Conservation (phyloP, 2,329 filamentous ascomycete genomes). For the Aspergillus spinulosporus region DNA sequence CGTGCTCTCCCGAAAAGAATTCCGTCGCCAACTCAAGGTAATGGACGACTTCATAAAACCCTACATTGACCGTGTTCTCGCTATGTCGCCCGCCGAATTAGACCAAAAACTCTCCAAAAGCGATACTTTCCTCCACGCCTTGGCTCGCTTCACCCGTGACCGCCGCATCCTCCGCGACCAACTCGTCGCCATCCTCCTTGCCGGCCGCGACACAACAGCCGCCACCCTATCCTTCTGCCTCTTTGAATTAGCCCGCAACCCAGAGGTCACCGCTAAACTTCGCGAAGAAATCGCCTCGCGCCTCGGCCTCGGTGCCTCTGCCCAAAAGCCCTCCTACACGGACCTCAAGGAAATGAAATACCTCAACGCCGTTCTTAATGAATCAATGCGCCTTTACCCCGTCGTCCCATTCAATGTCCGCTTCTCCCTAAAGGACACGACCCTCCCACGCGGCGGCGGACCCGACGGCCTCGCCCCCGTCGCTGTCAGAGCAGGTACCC, state of each 20-base stretch:
- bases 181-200: conserved; percentile 78
- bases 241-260: conserved; percentile 76
- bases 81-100: conserved; percentile 69
- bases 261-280: conserved; percentile 65
- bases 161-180: conserved; percentile 73
- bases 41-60: conserved; percentile 75
- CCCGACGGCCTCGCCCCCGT: conserved; percentile 48
- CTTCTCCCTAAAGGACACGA: conserved; percentile 69
- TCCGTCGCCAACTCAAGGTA: conserved; percentile 63
- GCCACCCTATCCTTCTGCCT: conserved; percentile 76
- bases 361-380: conserved; percentile 68
- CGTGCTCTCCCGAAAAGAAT: conserved; percentile 65
- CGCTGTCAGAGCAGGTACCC: conserved; percentile 50
- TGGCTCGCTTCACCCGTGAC: conserved; percentile 74
- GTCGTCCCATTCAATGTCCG: conserved; percentile 78
- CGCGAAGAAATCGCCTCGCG: conserved; percentile 68
- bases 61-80: conserved; percentile 74
- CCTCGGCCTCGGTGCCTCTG: conserved; percentile 62
- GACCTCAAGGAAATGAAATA: conserved; percentile 89
- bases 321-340: conserved; percentile 62
- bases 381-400: conserved; percentile 75
- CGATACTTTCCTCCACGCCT: conserved; percentile 83
- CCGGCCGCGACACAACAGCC: conserved; percentile 81
- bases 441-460: conserved; percentile 66
- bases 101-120: conserved; percentile 67